phyloP scores from a whole-genome alignment of 2,329 filamentous ascomycete genomes.

The Raffaelea arxii region DNA sequence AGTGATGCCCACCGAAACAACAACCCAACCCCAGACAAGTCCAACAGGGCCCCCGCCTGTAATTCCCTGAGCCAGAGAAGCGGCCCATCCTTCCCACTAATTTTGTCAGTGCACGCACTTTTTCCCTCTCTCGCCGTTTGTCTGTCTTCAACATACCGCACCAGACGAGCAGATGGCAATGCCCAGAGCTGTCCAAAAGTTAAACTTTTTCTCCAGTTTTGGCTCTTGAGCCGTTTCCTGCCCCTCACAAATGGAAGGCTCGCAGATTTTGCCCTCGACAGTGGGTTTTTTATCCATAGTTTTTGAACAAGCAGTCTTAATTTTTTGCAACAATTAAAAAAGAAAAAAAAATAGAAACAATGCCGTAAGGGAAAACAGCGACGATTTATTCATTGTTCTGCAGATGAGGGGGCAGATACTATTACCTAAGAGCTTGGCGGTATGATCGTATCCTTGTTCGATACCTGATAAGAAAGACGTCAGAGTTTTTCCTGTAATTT shows the following conservation, averaged over 20 bases:
- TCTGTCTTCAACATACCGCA: background rate
- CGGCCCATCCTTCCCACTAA: conserved; percentile 1
- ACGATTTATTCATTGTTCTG: no score
- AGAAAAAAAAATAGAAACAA: no score
- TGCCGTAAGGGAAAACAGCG: no score
- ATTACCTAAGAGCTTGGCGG: no score
- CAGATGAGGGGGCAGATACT: no score
- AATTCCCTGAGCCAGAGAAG: background rate
- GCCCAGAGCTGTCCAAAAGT: background rate
- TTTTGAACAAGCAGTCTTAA: no score
- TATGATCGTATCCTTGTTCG: no score
- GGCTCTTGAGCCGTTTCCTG: background rate
- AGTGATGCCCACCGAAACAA: background rate
- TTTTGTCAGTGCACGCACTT: background rate
- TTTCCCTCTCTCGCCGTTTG: background rate
- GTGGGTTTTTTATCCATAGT: no score
- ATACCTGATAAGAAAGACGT: no score
- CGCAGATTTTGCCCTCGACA: no score
- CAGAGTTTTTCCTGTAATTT: no score
- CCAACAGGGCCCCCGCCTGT: background rate
- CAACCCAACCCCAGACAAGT: background rate
- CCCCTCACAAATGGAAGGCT: background rate
- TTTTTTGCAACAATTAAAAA: no score
- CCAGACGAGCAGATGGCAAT: background rate
- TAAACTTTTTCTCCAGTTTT: background rate